These are phyloP conservation scores for Ogataea methylovora DNA, from an alignment of 805 yeast species.

Conservation along the genomic window DNA sequence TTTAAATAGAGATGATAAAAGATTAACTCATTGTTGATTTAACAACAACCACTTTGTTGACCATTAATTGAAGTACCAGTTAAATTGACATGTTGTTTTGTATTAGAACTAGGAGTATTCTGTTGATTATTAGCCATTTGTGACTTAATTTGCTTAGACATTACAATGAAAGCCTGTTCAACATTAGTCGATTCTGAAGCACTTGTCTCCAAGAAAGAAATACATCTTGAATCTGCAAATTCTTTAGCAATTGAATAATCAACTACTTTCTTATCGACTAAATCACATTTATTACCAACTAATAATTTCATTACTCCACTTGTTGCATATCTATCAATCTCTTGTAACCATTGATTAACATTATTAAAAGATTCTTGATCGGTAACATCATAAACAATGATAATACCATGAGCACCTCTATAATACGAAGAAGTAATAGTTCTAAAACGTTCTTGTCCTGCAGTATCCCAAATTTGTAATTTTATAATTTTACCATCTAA, in stretches of 20 bases:
- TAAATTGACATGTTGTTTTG: constrained; percentile 63
- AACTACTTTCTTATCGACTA: constrained; percentile 88
- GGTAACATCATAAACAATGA: constrained; percentile 95
- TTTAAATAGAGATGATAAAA: no score
- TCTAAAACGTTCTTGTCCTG: constrained; percentile 97
- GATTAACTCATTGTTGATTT: no score
- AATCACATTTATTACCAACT: constrained; percentile 95
- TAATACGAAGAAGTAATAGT: constrained; percentile 96
- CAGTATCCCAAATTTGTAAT: constrained; percentile 98
- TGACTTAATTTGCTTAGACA: constrained; percentile 98
- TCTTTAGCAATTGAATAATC: constrained; percentile 95
- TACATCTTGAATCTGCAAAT: constrained; percentile 90
- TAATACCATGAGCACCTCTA: constrained; percentile 98
- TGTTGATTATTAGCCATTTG: constrained; percentile 71
- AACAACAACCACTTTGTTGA: constrained; percentile 43
- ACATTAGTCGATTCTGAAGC: constrained; percentile 94
- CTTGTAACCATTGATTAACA: constrained; percentile 98
- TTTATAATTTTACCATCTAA: constrained; percentile 96
- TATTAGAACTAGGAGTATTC: constrained; percentile 23
- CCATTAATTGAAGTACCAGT: constrained; percentile 55
- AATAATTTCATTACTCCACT: constrained; percentile 93
- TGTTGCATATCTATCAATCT: constrained; percentile 96
- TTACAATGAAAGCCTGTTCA: constrained; percentile 96
- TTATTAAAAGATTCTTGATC: constrained; percentile 95
- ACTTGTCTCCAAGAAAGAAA: constrained; percentile 93